Evolutionary conservation across 352 stramenopile species (phyloP).

Genomic region (Pythium sp.): DNA sequence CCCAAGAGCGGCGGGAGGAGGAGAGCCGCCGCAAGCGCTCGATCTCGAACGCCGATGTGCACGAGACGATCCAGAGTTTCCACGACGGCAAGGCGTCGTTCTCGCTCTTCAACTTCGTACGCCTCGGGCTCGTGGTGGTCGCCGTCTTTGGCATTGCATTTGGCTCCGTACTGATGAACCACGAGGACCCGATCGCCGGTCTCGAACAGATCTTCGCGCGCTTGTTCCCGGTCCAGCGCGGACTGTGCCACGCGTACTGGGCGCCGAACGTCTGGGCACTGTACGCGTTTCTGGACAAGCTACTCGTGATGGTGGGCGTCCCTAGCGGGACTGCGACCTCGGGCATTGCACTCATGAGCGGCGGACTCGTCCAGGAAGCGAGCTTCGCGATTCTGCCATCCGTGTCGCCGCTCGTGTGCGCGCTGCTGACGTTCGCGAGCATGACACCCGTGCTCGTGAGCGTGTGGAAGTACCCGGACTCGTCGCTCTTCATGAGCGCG

Average conservation of each 20-base stretch:
- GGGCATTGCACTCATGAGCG: slow-evolving; percentile 74
- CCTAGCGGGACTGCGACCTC: slow-evolving; percentile 18
- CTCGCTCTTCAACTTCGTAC: slow-evolving; percentile 67
- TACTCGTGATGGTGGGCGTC: slow-evolving; percentile 55
- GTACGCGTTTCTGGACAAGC: slow-evolving; percentile 91
- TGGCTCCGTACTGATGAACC: slow-evolving; percentile 53
- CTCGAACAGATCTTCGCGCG: slow-evolving; percentile 89
- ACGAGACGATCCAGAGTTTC: slow-evolving; percentile 63
- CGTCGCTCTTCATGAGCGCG: slow-evolving; percentile 75
- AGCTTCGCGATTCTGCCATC: slow-evolving; percentile 74
- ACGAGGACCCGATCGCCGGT: slow-evolving; percentile 46
- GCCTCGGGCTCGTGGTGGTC: slow-evolving; percentile 84
- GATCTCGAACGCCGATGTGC: slow-evolving; percentile 67
- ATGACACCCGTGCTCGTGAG: slow-evolving; percentile 74
- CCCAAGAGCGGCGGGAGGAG: slow-evolving; percentile 6
- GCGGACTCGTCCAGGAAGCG: slow-evolving; percentile 78
- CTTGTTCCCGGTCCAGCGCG: slow-evolving; percentile 96
- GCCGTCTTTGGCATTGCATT: slow-evolving; percentile 83
- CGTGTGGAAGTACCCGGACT: slow-evolving; percentile 76
- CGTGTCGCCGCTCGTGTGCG: slow-evolving; percentile 68
- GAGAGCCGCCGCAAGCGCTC: slow-evolving; percentile 46
- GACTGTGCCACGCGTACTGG: slow-evolving; percentile 98
- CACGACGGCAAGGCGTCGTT: slow-evolving; percentile 58
- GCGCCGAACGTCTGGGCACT: slow-evolving; percentile 98
- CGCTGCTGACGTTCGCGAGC: slow-evolving; percentile 71